Percentiles rank a stretch among this genome's conserved stretches.
Conservation (phyloP, 2,329 filamentous ascomycete species). For the Aspergillus latus region DNA sequence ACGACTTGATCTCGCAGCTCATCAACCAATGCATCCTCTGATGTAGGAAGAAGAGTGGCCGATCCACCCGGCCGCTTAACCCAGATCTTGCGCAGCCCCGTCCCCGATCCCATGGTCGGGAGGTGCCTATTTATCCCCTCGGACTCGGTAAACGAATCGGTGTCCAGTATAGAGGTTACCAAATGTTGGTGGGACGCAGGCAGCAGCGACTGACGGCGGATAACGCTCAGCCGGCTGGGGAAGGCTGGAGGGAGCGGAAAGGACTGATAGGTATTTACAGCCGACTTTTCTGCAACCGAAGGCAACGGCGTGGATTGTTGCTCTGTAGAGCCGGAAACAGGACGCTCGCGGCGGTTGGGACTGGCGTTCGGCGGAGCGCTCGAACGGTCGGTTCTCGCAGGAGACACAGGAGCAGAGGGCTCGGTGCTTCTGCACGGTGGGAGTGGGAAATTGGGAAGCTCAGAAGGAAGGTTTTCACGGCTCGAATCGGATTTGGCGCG, state of each 20-base stretch:
- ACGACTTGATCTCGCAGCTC: slow-evolving; percentile 91
- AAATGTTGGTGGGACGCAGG: slow-evolving; percentile 41
- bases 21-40: slow-evolving; percentile 88
- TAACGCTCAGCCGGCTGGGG: slow-evolving; percentile 36
- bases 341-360: slow-evolving; percentile 18
- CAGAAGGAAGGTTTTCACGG: slow-evolving; percentile 18
- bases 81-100: slow-evolving; percentile 75
- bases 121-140: slow-evolving; percentile 24
- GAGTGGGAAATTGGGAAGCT: slow-evolving; percentile 24
- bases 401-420: slow-evolving; percentile 11
- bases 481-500: slow-evolving; percentile 16
- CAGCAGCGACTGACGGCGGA: slow-evolving; percentile 43
- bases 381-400: slow-evolving; percentile 9
- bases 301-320: slow-evolving; percentile 27
- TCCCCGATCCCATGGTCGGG: slow-evolving; percentile 29
- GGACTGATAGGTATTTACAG: slow-evolving; percentile 16
- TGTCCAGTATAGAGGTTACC: slow-evolving; percentile 37
- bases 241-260: slow-evolving; percentile 17
- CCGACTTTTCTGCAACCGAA: slow-evolving; percentile 29
- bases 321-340: slow-evolving; percentile 19
- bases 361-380: slow-evolving; percentile 22
- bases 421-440: slow-evolving; percentile 24
- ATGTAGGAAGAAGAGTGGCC: slow-evolving; percentile 79
- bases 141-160: slow-evolving; percentile 23
- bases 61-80: slow-evolving; percentile 84